Evolutionary conservation across 23 red algal genomes (phyloP), one percentile per base, ranked within the genome.

Genomic region (Gracilariopsis chorda): DNA sequence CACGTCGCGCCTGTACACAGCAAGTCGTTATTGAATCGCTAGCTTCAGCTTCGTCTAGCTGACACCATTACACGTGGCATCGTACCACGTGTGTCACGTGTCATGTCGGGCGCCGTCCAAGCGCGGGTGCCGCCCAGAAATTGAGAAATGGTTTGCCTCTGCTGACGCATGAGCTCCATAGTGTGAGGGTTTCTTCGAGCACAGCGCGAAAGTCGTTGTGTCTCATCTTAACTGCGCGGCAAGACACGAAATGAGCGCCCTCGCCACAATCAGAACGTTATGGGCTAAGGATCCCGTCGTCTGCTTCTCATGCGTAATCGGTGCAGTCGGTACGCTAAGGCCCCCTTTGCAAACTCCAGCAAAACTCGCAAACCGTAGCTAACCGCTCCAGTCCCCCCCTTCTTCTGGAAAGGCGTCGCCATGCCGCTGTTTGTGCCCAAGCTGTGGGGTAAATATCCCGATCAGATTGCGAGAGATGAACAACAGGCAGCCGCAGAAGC

Each of bases 221-320:
- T n/a, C n/a, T n/a, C n/a, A n/a, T n/a, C n/a, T n/a, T n/a, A n/a
- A n/a, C n/a, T n/a, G n/a, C n/a, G n/a, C n/a, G n/a, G n/a, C n/a
- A n/a, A n/a, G n/a, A 53, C 49, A 13, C 49, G 49, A 53, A 20
- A 74, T 74, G 67, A 74, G 67, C 67, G 59, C 39, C 29, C 19
- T 56, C 28, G 21, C 20, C 23, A 86, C 62, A 2, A 6, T 86
- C 19, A 36, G 65, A 24, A 11, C 2, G 3, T 51, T 70, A n/a
- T 89, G 85, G 85, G 68, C 85, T 19, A 89, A 78, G 46, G 85
- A 89, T 57, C 85, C 85, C n/a, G 68, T 89, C 6, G 85, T 89
- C 20, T 77, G 69, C 51, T 89, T 89, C n/a, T 51, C 85, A 2
- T 72, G 61, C 34, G 70, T 48, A 13, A 51, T 89, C 11, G 85